phyloP scores from a whole-genome alignment of 2,329 filamentous ascomycete species.

The Colletotrichum spinosum region DNA sequence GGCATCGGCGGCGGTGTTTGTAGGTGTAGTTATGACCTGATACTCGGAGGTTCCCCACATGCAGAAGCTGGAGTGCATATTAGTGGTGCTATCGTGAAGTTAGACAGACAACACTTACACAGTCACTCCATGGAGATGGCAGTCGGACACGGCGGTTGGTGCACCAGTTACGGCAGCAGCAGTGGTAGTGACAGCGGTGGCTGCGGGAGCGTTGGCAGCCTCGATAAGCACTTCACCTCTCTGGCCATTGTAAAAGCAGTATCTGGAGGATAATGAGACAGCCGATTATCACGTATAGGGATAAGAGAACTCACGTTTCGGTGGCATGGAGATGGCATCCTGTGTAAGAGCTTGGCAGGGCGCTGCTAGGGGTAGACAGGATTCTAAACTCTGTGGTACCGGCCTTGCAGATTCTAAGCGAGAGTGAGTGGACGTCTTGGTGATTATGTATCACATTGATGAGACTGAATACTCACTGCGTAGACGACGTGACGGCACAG shows the following conservation, averaged over 20 bases:
- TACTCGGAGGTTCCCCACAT: slow-evolving; percentile 57
- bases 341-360: slow-evolving; percentile 49
- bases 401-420: slow-evolving; percentile 28
- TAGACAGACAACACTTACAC: slow-evolving; percentile 47
- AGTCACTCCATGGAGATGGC: slow-evolving; percentile 54
- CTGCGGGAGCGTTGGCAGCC: slow-evolving; percentile 36
- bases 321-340: slow-evolving; percentile 63
- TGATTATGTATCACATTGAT: neutral
- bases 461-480: slow-evolving; percentile 25
- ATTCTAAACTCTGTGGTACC: slow-evolving; percentile 36
- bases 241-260: slow-evolving; percentile 53
- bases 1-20: slow-evolving; percentile 59
- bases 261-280: slow-evolving; percentile 44
- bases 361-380: slow-evolving; percentile 30
- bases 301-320: slow-evolving; percentile 55
- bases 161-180: slow-evolving; percentile 16
- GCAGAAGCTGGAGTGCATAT: slow-evolving; percentile 52
- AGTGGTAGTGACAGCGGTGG: slow-evolving; percentile 30
- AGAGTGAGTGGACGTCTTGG: neutral
- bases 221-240: slow-evolving; percentile 54
- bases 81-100: neutral
- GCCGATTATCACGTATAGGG: accelerated
- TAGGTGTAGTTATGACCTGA: slow-evolving; percentile 59
- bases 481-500: slow-evolving; percentile 36
- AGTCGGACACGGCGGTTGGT: slow-evolving; percentile 53